Base-by-base conservation (phyloP, 176 grass and related monocot species). In the Avena sativa region DNA sequence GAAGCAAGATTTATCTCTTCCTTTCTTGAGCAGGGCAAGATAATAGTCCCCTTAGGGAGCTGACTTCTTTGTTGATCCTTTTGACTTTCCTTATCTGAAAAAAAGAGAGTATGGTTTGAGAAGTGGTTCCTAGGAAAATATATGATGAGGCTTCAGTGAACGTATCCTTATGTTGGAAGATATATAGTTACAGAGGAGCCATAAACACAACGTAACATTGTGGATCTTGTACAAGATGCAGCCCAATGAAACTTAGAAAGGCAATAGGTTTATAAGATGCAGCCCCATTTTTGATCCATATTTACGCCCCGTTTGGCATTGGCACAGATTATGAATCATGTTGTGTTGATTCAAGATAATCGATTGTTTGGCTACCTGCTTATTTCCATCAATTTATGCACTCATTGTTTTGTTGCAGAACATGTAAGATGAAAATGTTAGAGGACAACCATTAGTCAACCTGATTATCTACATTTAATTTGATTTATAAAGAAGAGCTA, bases 21-120 rank as follows among this genome's bases (percentile, higher is more conserved):
- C 20, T 74, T 23, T 77, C 38, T 55, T 69, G 15, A 89, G 40
- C 75, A 76, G 72, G 57, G 13, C 30, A 43, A 83, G 8, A 14
- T 61, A 72, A 79, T 17, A 62, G 64, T 12, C 11, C 26, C 59
- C 23, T 20, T 51, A 71, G 14, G 11, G 6, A 79, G 44, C 76
- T 86, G n/a, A 69, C 47, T 56, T 58, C 13, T 81, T 81, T 86
- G 61, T 70, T 81, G 38, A 12, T 60, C 20, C 5, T 86, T 79
- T 62, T 81, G 21, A 53, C 60, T 87, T 81, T 3, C 5, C 13
- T 57, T 57, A 34, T 64, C 34, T 65, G 47, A 74, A 56, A 65
- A 74, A 79, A 8, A 87, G 2, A 0, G 51, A 44, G 47, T 80
- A 49, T 66, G 66, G 21, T 84, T 51, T 64, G 49, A 8, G 81